phyloP scores from a whole-genome alignment of 768 basidiomycete species.

The Tricholoma matsutake region DNA sequence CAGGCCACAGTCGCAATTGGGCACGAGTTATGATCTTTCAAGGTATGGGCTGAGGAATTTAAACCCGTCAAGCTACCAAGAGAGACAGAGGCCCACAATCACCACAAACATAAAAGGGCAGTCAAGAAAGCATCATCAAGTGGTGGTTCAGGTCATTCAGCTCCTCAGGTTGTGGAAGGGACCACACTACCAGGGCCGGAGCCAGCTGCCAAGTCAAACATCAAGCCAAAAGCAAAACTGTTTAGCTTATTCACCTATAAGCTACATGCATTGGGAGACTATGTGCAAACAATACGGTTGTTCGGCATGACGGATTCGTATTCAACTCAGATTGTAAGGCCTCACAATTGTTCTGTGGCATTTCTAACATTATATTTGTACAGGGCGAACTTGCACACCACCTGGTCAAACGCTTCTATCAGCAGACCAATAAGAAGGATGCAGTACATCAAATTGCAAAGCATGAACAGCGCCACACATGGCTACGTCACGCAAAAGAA shows the following conservation, averaged over 20 bases:
- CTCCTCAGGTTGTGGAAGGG: background rate
- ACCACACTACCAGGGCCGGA: too few species aligned
- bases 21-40: background rate
- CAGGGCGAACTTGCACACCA: background rate
- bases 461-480: background rate
- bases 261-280: slow-evolving; percentile 28
- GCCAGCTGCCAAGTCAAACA: background rate
- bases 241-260: slow-evolving; percentile 28
- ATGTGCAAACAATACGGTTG: too few species aligned
- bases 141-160: too few species aligned
- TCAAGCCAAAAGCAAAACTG: background rate
- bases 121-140: background rate
- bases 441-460: background rate
- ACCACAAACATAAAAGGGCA: background rate
- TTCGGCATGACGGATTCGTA: too few species aligned
- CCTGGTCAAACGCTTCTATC: too few species aligned
- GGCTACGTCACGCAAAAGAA: too few species aligned
- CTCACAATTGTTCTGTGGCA: too few species aligned
- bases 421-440: too few species aligned
- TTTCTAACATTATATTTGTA: background rate
- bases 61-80: background rate
- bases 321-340: too few species aligned
- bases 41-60: background rate
- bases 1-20: slow-evolving; percentile 6
- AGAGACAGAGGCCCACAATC: background rate